Base-by-base conservation (phyloP, 441 rosid genomes). In the Adansonia madagascariensis region DNA sequence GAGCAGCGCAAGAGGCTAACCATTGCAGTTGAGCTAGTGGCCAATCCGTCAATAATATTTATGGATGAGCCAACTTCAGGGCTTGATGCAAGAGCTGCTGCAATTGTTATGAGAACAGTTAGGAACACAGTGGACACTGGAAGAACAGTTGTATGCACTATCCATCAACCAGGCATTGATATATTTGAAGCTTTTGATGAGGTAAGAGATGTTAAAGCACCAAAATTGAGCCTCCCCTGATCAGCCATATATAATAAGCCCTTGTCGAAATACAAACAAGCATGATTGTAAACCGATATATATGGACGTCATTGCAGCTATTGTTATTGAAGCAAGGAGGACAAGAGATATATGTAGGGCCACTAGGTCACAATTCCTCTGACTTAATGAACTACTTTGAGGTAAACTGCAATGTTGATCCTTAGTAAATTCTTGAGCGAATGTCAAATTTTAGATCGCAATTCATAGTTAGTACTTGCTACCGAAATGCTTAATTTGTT, bases 21-120 rank as follows among this genome's bases (percentile, higher is more conserved):
- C 0, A 89, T 90, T 5, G 97, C 97, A 0, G 92, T 91, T 70
- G 95, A 92, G 88, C 86, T 92, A 0, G 95, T 89, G 62, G 95
- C 95, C 43, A 90, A 91, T 79, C 97, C 97, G 0, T 90, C 97
- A 0, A 90, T 91, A 78, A 91, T 92, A 73, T 92, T 91, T 83
- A 88, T 92, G 97, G 97, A 92, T 46, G 94, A 92, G 76, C 95
- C 95, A 52, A 92, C 97, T 17, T 89, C 97, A 11, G 97, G 97
- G 59, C 82, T 92, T 10, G 95, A 92, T 82, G 97, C 93, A 27
- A 82, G 95, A 81, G 97, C 95, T 22, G 95, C 97, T 18, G 97
- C 97, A 57, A 89, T 92, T 66, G 95, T 92, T 27, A 91, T 92
- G 97, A 89, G 97, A 76, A 88, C 97, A 0, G 91, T 92, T 7